Evolutionary conservation across 2,329 filamentous ascomycete species (phyloP).

Genomic region (Botrytis deweyae): DNA sequence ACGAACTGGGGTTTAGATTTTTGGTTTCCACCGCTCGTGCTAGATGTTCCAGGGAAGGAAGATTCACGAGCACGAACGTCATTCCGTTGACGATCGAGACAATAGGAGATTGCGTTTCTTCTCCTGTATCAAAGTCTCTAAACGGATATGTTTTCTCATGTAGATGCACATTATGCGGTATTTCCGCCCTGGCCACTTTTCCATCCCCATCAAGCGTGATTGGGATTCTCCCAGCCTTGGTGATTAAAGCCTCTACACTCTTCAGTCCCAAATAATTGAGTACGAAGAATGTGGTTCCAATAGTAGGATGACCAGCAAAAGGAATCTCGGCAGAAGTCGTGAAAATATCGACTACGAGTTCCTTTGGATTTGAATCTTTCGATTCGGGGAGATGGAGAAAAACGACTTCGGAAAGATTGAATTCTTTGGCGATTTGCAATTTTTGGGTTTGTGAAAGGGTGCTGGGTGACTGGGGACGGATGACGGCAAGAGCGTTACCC

Average conservation of each 20-base stretch:
- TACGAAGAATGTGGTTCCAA: constrained; percentile 55
- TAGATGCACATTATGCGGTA: constrained; percentile 66
- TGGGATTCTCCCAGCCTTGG: constrained; percentile 57
- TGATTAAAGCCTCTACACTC: constrained; percentile 42
- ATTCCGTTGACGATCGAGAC: constrained; percentile 71
- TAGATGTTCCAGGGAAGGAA: constrained; percentile 57
- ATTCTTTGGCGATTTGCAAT: constrained; percentile 59
- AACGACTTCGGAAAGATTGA: constrained; percentile 64
- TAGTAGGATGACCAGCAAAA: constrained; percentile 62
- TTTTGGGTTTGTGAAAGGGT: constrained; percentile 53
- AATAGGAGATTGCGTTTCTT: constrained; percentile 43
- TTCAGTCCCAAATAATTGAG: constrained; percentile 26
- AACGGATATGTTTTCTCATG: constrained; percentile 47
- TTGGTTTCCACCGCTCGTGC: constrained; percentile 33
- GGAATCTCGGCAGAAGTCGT: constrained; percentile 53
- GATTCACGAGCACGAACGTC: constrained; percentile 65
- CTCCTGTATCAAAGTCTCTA: constrained; percentile 24
- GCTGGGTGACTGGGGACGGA: constrained; percentile 49
- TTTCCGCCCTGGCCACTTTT: constrained; percentile 56
- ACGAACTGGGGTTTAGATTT: constrained; percentile 38
- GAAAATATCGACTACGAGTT: constrained; percentile 58
- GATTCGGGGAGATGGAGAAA: constrained; percentile 51
- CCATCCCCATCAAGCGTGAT: constrained; percentile 43
- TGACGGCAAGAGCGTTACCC: constrained; percentile 62
- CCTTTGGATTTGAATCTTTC: constrained; percentile 26